phyloP scores from a whole-genome alignment of 2,329 filamentous ascomycete genomes.

The Rhinocladiella similis region DNA sequence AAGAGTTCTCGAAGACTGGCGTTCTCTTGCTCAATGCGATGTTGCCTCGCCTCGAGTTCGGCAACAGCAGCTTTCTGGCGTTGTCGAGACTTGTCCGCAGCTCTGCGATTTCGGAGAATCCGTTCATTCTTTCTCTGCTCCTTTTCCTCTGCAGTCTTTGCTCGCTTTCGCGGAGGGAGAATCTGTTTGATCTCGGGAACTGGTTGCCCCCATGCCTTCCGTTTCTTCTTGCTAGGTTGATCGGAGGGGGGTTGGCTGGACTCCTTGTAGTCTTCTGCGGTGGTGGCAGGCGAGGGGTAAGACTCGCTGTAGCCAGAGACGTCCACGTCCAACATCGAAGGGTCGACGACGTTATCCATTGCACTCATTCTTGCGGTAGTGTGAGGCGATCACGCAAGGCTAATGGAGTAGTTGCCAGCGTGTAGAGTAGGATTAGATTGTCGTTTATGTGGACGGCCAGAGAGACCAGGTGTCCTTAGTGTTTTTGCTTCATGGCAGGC shows the following conservation, averaged over 20 bases:
- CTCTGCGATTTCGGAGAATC: slow-evolving; percentile 91
- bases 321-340: slow-evolving; percentile 15
- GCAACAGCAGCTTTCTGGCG: slow-evolving; percentile 89
- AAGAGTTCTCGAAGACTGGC: slow-evolving; percentile 67
- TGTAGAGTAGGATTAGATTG: slow-evolving; percentile 11
- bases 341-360: slow-evolving; percentile 18
- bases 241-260: slow-evolving; percentile 15
- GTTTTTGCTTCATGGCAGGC: slow-evolving; percentile 23
- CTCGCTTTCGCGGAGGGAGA: slow-evolving; percentile 70
- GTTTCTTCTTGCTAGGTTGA: slow-evolving; percentile 65
- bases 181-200: slow-evolving; percentile 82
- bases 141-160: slow-evolving; percentile 98
- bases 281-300: slow-evolving; percentile 25
- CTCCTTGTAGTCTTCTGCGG: slow-evolving; percentile 20
- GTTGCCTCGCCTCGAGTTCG: slow-evolving; percentile 68
- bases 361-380: slow-evolving; percentile 17
- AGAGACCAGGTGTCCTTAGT: slow-evolving; percentile 29
- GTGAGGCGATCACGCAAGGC: not conserved
- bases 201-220: slow-evolving; percentile 98
- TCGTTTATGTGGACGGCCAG: slow-evolving; percentile 10
- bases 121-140: slow-evolving; percentile 97
- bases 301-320: slow-evolving; percentile 15
- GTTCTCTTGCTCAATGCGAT: slow-evolving; percentile 68
- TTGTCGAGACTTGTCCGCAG: slow-evolving; percentile 93
- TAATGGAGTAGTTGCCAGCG: slow-evolving; percentile 8